Evolutionary conservation across 495 filamentous ascomycete species (phyloP).

Genomic region (Penicillium malachiteum): DNA sequence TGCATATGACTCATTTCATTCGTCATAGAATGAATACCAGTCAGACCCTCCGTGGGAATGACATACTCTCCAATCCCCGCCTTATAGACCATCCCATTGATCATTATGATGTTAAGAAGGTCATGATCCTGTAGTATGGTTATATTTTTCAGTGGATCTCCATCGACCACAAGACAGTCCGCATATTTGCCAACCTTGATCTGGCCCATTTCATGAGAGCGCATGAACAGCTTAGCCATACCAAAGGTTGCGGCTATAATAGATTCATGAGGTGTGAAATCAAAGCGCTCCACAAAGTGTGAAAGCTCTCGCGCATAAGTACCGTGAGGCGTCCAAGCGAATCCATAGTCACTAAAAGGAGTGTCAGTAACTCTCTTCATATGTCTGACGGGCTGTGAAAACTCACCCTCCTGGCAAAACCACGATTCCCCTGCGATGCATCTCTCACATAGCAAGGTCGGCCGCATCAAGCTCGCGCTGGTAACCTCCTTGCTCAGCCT

Average conservation of each 20-base stretch:
- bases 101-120: conserved; percentile 46
- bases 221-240: conserved; percentile 51
- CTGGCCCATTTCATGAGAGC: conserved; percentile 47
- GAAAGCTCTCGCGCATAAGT: conserved; percentile 51
- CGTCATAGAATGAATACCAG: conserved; percentile 15
- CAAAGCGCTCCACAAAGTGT: conserved; percentile 50
- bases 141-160: conserved; percentile 49
- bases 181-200: conserved; percentile 48
- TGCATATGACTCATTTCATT: conserved; percentile 14
- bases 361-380: too few species aligned
- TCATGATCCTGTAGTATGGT: conserved; percentile 46
- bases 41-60: conserved; percentile 2
- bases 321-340: conserved; percentile 53
- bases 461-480: conserved; percentile 44
- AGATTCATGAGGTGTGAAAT: conserved; percentile 50
- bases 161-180: conserved; percentile 49
- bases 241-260: conserved; percentile 49
- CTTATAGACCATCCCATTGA: conserved; percentile 51
- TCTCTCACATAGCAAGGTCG: conserved; percentile 42
- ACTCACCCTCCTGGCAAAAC: conserved; percentile 43
- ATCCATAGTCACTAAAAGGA: conserved; percentile 46
- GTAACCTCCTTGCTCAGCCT: conserved; percentile 47
- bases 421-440: conserved; percentile 47
- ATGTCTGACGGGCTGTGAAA: too few species aligned
- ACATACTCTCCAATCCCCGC: conserved; percentile 35